These are phyloP conservation scores for Rutstroemia sp. DNA, from an alignment of 2,329 filamentous ascomycete species.

Conservation along the genomic window DNA sequence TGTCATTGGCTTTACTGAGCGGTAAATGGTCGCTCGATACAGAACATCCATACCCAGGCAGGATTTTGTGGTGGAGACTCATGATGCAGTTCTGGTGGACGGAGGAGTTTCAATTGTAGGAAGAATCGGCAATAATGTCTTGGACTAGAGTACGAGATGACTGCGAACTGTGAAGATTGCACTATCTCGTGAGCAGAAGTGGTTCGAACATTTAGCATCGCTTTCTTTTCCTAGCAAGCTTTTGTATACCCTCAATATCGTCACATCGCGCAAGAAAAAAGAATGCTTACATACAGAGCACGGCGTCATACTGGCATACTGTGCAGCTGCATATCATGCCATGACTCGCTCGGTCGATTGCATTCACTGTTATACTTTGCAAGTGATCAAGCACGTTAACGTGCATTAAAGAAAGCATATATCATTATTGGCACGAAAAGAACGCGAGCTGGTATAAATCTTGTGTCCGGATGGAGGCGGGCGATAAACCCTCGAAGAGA, in stretches of 20 bases:
- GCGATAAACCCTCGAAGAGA: background rate
- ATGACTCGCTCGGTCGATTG: constrained; percentile 12
- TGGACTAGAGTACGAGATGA: background rate
- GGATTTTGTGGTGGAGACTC: no score
- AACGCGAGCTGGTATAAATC: background rate
- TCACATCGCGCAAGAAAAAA: constrained; percentile 3
- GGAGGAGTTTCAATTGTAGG: background rate
- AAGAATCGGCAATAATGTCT: background rate
- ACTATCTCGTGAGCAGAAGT: no score
- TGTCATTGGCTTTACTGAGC: background rate
- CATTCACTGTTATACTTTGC: constrained; percentile 9
- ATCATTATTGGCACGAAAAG: constrained; percentile 2
- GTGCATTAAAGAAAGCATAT: constrained; percentile 1
- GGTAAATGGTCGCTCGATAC: constrained; percentile 6
- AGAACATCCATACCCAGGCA: no score
- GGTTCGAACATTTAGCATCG: no score
- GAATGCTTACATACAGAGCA: background rate
- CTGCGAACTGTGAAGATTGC: no score
- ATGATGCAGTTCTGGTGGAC: no score
- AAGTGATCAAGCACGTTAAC: constrained; percentile 7
- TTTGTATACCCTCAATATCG: background rate
- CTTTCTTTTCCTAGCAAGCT: background rate
- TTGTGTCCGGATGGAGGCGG: constrained; percentile 6
- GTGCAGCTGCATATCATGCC: constrained; percentile 1
- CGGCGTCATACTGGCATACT: background rate